Base-by-base conservation (phyloP, 2,329 filamentous ascomycete genomes). In the Colletotrichum sp. region DNA sequence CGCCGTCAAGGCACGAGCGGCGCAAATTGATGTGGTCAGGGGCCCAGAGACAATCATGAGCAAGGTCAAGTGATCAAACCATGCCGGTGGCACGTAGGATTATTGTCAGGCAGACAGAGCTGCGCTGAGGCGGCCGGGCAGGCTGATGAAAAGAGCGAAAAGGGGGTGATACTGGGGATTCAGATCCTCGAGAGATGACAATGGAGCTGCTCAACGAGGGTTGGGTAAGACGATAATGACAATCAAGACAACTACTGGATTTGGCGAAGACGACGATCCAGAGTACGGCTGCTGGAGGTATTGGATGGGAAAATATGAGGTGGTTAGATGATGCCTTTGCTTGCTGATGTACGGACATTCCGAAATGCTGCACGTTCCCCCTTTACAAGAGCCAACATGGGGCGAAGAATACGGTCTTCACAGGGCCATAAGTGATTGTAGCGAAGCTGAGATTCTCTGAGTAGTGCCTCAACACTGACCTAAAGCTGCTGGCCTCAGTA, bases 41-140 rank as follows among this genome's bases (percentile, higher is more conserved):
- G 96, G 95, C 1, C 86, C 91, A 22, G 96, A 98, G 86, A 98
- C 97, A 4, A 95, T 99, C 77, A 98, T 99, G 96, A 93, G 94
- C 77, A 96, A 95, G 86, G 92, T 98, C 65, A 97, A 96, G 85
- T 97, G 81, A 79, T 60, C 39, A n/a, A 48, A 10, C 39, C 39
- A 48, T 48, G 39, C 39, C 18, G 39, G 39, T 12, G n/a, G 39
- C 39, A 48, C 39, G 18, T 48, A 48, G 18, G n/a, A 48, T n/a
- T 18, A 10, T 48, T 48, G 39, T 48, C 39, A n/a, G 39, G 39
- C 39, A 48, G 39, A 9, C 39, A n/a, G 18, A 43, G 39, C 16
- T n/a, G 39, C 39, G 39, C 39, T 43, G 18, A 43, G 39, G 39
- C 39, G 39, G 39, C 39, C 18, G 18, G 18, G 16, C 39, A n/a